A percentile compares a stretch with the other conserved stretches of the same genome.
phyloP scores from a whole-genome alignment of 768 basidiomycete genomes.

The Clathrus columnatus region DNA sequence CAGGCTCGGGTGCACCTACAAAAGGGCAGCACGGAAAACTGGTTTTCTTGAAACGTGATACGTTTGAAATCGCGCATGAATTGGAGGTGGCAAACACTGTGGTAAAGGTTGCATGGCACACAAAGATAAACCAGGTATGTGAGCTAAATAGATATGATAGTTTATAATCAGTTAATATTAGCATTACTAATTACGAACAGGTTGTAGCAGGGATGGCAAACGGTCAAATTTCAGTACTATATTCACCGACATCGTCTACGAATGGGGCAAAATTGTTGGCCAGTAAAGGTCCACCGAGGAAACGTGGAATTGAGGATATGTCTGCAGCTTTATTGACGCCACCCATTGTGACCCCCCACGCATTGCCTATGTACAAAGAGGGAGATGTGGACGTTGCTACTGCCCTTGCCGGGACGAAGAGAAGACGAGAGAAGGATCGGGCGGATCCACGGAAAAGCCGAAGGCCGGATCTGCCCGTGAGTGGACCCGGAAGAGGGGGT shows the following conservation, averaged over 20 bases:
- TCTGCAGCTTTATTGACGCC: constrained; percentile 79
- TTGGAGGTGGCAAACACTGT: constrained; percentile 69
- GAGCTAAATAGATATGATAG: background rate
- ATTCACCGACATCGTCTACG: constrained; percentile 82
- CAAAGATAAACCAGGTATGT: constrained; percentile 92
- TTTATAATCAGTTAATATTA: background rate
- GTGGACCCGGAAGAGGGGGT: constrained; percentile 88
- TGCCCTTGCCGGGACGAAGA: constrained; percentile 60
- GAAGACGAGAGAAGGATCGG: constrained; percentile 84
- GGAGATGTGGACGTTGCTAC: constrained; percentile 40
- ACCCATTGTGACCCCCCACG: constrained; percentile 87
- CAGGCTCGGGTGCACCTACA: constrained; percentile 62
- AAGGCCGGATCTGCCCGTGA: constrained; percentile 87
- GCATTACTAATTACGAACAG: constrained; percentile 31
- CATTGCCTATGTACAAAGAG: constrained; percentile 88
- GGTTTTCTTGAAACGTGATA: constrained; percentile 63
- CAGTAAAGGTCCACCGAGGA: constrained; percentile 77
- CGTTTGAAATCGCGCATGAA: constrained; percentile 58
- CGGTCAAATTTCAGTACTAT: constrained; percentile 82
- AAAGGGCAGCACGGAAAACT: constrained; percentile 66
- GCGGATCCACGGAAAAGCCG: constrained; percentile 86
- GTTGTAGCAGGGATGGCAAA: constrained; percentile 83
- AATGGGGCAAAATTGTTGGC: constrained; percentile 89
- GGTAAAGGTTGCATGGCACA: constrained; percentile 90
- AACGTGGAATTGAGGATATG: constrained; percentile 80